These are phyloP conservation scores for Populus davidiana DNA, from an alignment of 345 rosid genomes.

Conservation along the genomic window DNA sequence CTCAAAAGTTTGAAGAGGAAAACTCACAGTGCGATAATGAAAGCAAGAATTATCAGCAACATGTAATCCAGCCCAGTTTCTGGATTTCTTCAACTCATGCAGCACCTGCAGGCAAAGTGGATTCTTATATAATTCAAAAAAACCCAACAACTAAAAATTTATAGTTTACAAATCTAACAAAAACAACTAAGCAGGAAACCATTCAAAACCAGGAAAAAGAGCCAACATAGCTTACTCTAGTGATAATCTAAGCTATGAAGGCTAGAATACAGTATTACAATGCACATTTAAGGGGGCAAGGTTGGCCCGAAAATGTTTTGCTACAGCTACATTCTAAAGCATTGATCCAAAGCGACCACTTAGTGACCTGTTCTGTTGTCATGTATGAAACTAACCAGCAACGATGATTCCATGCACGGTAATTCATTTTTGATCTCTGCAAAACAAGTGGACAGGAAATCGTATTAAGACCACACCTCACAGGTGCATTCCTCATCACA, in stretches of 20 bases:
- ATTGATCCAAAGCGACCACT: not conserved
- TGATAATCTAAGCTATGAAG: not conserved
- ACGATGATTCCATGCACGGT: conserved; percentile 98
- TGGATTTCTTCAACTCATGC: conserved; percentile 59
- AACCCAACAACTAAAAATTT: conserved; percentile 1
- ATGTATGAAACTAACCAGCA: conserved; percentile 88
- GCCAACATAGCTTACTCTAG: not conserved
- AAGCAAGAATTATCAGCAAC: conserved; percentile 90
- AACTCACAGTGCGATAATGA: conserved; percentile 78
- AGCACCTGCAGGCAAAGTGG: conserved; percentile 51
- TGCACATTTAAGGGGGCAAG: not conserved
- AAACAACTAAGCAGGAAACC: not conserved
- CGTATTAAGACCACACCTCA: conserved; percentile 3
- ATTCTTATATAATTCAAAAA: not conserved
- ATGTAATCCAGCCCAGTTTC: conserved; percentile 74
- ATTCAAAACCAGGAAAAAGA: conserved; percentile 10
- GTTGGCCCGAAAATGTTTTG: not conserved
- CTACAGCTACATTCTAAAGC: not conserved
- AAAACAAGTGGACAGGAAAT: conserved; percentile 11
- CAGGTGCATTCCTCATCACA: not conserved
- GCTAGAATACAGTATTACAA: conserved; percentile 3
- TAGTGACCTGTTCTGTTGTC: conserved; percentile 61
- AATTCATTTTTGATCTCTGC: conserved; percentile 96
- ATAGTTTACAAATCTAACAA: not conserved
- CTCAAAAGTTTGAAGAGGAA: conserved; percentile 6